A percentile compares a stretch with the other conserved stretches of the same genome.
Conservation (phyloP, 192 early-diverging fungal species). For the Gryganskiella cystojenkinii region DNA sequence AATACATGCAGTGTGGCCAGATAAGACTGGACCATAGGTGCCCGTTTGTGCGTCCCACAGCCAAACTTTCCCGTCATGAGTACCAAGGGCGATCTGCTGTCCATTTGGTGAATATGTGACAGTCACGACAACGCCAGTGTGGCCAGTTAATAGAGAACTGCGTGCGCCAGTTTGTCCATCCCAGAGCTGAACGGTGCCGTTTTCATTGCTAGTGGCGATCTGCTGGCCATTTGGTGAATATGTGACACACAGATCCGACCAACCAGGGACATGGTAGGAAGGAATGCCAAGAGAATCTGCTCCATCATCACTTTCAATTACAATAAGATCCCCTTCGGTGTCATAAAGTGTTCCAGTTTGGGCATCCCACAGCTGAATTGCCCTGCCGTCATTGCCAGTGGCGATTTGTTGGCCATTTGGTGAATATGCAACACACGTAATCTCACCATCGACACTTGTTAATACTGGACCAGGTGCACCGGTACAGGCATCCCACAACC, state of each 20-base stretch:
- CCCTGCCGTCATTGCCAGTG: background rate
- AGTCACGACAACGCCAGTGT: too few species aligned
- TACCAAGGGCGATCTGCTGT: background rate
- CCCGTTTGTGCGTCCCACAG: background rate
- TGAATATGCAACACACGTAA: conserved; percentile 4
- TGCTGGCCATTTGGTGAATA: conserved; percentile 1
- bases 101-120: too few species aligned
- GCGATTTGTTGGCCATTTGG: conserved; percentile 3
- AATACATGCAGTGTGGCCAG: too few species aligned
- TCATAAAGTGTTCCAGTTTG: background rate
- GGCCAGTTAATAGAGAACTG: too few species aligned
- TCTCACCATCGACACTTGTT: background rate
- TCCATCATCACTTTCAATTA: background rate
- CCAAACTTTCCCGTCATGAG: background rate
- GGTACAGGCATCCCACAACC: background rate
- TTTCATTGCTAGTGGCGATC: background rate
- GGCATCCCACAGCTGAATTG: conserved; percentile 7
- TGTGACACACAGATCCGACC: background rate
- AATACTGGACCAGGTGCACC: background rate
- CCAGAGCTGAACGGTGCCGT: background rate
- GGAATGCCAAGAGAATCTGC: too few species aligned
- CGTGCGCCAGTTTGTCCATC: too few species aligned
- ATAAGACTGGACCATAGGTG: too few species aligned
- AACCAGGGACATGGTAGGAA: background rate
- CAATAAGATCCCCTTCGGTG: background rate